Evolutionary conservation across 1,284 basidiomycete genomes (phyloP), one percentile per base, ranked within the genome.

Genomic region (Trichosporon sp.): DNA sequence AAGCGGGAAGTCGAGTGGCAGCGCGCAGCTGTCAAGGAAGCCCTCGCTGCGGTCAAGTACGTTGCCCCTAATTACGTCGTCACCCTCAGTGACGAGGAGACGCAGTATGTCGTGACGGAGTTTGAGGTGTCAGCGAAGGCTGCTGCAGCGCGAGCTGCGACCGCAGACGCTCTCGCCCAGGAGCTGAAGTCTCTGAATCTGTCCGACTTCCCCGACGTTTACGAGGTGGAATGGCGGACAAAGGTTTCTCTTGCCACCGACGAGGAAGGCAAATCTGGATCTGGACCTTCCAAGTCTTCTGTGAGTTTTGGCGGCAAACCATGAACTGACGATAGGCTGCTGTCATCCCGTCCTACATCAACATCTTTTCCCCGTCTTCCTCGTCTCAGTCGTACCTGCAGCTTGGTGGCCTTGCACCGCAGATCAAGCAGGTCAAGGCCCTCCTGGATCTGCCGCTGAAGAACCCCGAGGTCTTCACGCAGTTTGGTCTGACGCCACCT

Each of bases 401-500:
- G 14, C 88, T 99, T 16, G 96, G 96, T 27, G 96, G 96, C 2
- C 84, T 99, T 27, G 85, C 89, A 70, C 86, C 86, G 69, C 94
- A 97, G 74, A 95, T 99, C 67, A 83, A 87, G 60, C 88, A 92
- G 77, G 91, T 99, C 67, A 87, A 90, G 37, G 89, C 94, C 71
- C 86, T 99, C n/a, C 86, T 99, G 40, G 95, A 99, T 74, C 89
- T 99, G 61, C 96, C 96, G 1, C 83, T 99, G 56, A 89, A 86
- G 21, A 87, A 88, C 34, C 96, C 96, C 5, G 90, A 95, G 61
- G 84, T 98, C 14, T 99, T 95, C 81, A 85, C 84, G 0, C 87
- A 90, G 72, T 95, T 98, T 74, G 91, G 93, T 19, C 83, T 96
- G 27, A 92, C 90, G 70, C 92, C 94, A 13, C 93, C 93, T 9